Evolutionary conservation across 1,139 yeast genomes (phyloP).

Genomic region (Blastobotrys serpentis): DNA sequence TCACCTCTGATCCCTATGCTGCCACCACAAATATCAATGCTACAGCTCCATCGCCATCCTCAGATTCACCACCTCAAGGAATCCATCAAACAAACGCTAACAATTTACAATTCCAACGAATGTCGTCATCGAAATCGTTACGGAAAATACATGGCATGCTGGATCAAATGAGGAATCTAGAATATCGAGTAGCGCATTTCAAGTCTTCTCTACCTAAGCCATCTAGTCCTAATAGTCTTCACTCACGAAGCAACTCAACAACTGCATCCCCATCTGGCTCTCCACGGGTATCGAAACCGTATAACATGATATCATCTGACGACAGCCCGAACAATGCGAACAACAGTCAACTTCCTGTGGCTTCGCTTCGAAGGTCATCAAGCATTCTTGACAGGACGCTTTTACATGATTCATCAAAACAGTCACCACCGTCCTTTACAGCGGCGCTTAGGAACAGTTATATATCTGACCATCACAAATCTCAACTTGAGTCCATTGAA

Average conservation of each 20-base stretch:
- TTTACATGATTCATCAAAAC: background rate
- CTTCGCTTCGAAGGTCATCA: constrained; percentile 15
- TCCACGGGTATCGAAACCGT: constrained; percentile 9
- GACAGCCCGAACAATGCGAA: background rate
- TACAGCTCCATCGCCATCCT: constrained; percentile 15
- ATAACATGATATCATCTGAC: background rate
- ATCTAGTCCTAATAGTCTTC: constrained; percentile 24
- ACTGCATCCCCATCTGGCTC: constrained; percentile 11
- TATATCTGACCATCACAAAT: constrained; percentile 10
- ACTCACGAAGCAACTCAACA: constrained; percentile 21
- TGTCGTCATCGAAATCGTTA: constrained; percentile 34
- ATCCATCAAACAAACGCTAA: too few species aligned
- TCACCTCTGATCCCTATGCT: constrained; percentile 19
- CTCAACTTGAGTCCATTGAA: constrained; percentile 23
- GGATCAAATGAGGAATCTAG: constrained; percentile 35
- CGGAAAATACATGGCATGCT: constrained; percentile 38
- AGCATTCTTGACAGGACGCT: constrained; percentile 8
- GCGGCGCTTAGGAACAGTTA: constrained; percentile 8
- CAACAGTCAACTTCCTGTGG: constrained; percentile 12
- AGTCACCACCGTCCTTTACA: constrained; percentile 1
- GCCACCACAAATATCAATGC: constrained; percentile 18
- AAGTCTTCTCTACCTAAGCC: constrained; percentile 33
- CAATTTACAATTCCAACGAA: too few species aligned
- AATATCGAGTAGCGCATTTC: constrained; percentile 36
- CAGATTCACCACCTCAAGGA: constrained; percentile 10